Evolutionary conservation across 495 filamentous ascomycete genomes (phyloP), one percentile per base, ranked within the genome.

Genomic region (Aspergillus avenaceus): DNA sequence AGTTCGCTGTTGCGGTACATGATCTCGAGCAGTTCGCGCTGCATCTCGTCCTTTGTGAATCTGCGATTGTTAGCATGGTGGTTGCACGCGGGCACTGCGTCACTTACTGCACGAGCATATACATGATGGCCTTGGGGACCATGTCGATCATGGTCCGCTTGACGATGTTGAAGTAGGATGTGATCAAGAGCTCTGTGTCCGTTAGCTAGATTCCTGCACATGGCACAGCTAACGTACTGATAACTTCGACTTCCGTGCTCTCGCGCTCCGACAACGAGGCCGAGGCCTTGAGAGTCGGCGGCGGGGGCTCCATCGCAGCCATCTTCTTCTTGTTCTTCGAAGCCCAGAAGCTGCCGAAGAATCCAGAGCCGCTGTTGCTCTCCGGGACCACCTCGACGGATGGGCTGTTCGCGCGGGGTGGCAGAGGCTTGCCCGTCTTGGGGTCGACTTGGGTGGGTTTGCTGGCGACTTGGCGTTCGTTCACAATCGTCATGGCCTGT

Each of bases 261-360:
- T 99, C 95, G 47, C 93, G 84, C 74, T 99, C 95, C 19, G 85
- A 91, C 49, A 99, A 73, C 21, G 82, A 91, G 14, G 95, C 91
- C 8, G 88, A 93, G 24, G 93, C 95, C 73, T 97, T 99, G 50
- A 99, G 80, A 32, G 81, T 88, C 38, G 95, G 83, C 53, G 93
- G 93, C 25, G 95, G 95, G 29, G 95, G 75, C 60, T 97, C 95
- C 95, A 97, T 97, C 49, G 92, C 90, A 19, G 95, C 95, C 80
- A 96, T 91, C 84, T 96, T 97, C 85, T 97, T 99, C 82, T 97
- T 99, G 69, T 97, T 97, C 80, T 96, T 97, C 47, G 84, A 87
- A 5, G 91, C 90, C 69, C 95, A 97, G 80, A 97, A 97, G 65
- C 87, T 92, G 50, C 92, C 91, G 66, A 97, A 97, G 78, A 97